Evolutionary conservation across 2,329 filamentous ascomycete species (phyloP).

Genomic region (Alternaria tenuissima): DNA sequence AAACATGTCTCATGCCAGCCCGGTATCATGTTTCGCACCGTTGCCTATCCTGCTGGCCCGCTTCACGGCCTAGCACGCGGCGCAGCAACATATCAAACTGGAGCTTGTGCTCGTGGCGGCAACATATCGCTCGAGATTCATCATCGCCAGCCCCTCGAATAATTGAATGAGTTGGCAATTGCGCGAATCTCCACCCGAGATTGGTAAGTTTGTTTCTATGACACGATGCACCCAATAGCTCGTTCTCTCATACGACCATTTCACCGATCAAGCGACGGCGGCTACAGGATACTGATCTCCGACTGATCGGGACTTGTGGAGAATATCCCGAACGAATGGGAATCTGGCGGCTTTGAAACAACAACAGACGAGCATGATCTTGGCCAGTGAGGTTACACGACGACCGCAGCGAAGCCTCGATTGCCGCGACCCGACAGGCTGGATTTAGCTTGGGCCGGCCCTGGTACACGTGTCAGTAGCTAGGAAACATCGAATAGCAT

Average conservation of each 20-base stretch:
- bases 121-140: not conserved
- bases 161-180: not conserved
- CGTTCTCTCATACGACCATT: constrained; percentile 10
- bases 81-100: constrained; percentile 6
- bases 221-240: constrained; percentile 2
- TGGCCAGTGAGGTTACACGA: constrained; percentile 23
- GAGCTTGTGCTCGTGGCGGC: not conserved
- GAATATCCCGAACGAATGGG: constrained; percentile 23
- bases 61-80: not conserved
- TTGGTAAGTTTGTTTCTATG: not conserved
- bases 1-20: not conserved
- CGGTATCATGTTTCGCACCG: not conserved
- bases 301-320: constrained; percentile 13
- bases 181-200: not conserved
- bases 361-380: constrained; percentile 13
- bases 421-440: constrained; percentile 27
- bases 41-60: not conserved
- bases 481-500: constrained; percentile 17
- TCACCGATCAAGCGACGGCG: constrained; percentile 19
- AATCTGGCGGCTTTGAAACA: constrained; percentile 17
- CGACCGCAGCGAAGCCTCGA: constrained; percentile 4
- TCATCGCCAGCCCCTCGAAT: constrained; percentile 1
- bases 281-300: constrained; percentile 22
- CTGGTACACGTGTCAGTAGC: constrained; percentile 29
- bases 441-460: constrained; percentile 15